These are phyloP conservation scores for Diospyros kaki DNA, from an alignment of 148 eudicot genomes.

Conservation along the genomic window DNA sequence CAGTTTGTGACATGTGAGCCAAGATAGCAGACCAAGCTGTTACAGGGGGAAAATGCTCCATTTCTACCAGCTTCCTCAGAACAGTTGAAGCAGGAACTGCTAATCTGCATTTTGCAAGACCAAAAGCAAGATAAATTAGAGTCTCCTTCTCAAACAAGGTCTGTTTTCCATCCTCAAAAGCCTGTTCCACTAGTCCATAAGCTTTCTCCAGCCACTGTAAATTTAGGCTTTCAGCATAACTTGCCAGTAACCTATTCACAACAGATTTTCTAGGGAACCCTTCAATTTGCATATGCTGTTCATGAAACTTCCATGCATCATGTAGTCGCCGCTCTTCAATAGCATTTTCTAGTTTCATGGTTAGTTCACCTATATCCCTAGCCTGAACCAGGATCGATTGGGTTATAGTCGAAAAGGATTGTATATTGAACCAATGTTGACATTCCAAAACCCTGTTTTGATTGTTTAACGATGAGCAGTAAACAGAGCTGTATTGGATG, in stretches of 20 bases:
- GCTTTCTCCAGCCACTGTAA: conserved; percentile 60
- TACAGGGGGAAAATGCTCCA: conserved; percentile 65
- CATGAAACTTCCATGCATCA: conserved; percentile 72
- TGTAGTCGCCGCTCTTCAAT: conserved; percentile 47
- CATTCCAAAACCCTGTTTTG: neutral
- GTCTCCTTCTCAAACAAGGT: conserved; percentile 60
- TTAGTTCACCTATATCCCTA: conserved; percentile 67
- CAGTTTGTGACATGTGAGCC: conserved; percentile 63
- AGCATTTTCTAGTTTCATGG: conserved; percentile 58
- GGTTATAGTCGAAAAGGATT: conserved; percentile 38
- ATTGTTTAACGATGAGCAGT: conserved; percentile 3
- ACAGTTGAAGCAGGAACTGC: conserved; percentile 63
- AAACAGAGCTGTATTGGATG: conserved; percentile 9
- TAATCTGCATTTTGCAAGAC: conserved; percentile 58
- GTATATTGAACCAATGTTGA: conserved; percentile 12
- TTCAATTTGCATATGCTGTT: conserved; percentile 76
- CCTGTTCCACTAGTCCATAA: conserved; percentile 65
- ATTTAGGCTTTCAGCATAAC: conserved; percentile 55
- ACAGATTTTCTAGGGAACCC: conserved; percentile 85
- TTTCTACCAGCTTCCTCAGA: conserved; percentile 69
- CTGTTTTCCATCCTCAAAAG: conserved; percentile 64
- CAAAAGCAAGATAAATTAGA: conserved; percentile 61
- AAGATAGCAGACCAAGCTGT: conserved; percentile 69
- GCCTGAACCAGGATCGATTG: conserved; percentile 76
- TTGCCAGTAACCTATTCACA: conserved; percentile 47